Evolutionary conservation across 202 grass and related monocot species (phyloP).

Genomic region (Panicum hallii): DNA sequence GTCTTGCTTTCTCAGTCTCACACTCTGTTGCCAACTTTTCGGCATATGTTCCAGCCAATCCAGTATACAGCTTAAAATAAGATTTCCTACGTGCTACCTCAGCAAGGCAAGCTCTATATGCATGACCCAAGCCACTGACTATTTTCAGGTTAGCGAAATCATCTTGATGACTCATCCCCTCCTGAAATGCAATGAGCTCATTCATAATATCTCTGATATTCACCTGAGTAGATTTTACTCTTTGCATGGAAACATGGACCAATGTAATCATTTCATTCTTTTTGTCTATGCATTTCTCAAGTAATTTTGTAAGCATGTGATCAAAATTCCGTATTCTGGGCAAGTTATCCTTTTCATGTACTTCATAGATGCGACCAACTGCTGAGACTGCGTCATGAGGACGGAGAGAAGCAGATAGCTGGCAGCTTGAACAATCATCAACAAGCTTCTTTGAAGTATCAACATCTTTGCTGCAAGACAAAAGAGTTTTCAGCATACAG

Average conservation of each 20-base stretch:
- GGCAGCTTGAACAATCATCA: slow-evolving; percentile 76
- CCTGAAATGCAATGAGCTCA: slow-evolving; percentile 87
- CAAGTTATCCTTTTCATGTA: slow-evolving; percentile 92
- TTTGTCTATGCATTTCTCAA: slow-evolving; percentile 68
- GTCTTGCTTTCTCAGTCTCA: slow-evolving; percentile 76
- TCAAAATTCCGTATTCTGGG: slow-evolving; percentile 72
- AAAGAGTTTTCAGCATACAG: slow-evolving; percentile 41
- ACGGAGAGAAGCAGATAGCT: slow-evolving; percentile 74
- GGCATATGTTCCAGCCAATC: slow-evolving; percentile 82
- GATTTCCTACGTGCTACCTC: slow-evolving; percentile 83
- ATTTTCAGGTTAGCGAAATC: slow-evolving; percentile 82
- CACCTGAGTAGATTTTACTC: slow-evolving; percentile 78
- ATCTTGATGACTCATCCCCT: slow-evolving; percentile 86
- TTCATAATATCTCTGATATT: slow-evolving; percentile 86
- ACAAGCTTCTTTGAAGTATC: slow-evolving; percentile 92
- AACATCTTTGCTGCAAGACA: slow-evolving; percentile 90
- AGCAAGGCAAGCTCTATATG: slow-evolving; percentile 87
- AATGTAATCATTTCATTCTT: slow-evolving; percentile 84
- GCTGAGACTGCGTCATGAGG: slow-evolving; percentile 98
- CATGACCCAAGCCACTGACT: slow-evolving; percentile 68
- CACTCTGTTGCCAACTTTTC: slow-evolving; percentile 85
- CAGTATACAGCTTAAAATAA: slow-evolving; percentile 89
- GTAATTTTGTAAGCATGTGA: slow-evolving; percentile 68
- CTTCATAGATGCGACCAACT: slow-evolving; percentile 92
- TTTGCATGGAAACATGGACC: slow-evolving; percentile 87